A percentile compares a stretch with the other conserved stretches of the same genome.
These are phyloP conservation scores for Xerocomus potaroensis DNA, from an alignment of 768 basidiomycete species.

Conservation along the genomic window DNA sequence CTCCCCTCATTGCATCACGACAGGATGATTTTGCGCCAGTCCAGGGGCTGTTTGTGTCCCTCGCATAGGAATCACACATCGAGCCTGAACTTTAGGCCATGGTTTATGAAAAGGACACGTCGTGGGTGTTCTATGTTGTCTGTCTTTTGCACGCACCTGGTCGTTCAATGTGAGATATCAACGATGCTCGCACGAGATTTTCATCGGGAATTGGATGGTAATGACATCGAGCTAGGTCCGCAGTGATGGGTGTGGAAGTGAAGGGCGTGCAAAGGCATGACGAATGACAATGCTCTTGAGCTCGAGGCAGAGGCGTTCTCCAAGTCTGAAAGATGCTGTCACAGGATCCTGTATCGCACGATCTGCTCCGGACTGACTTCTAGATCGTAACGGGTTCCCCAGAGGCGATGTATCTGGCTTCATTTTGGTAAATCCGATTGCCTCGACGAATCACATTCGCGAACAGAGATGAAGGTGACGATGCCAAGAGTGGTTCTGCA, in stretches of 20 bases:
- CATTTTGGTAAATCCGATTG: conserved; percentile 4
- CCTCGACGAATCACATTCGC: not conserved
- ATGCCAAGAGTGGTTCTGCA: not conserved
- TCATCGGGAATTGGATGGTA: conserved; percentile 25
- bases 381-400: conserved; percentile 1
- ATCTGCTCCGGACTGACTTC: not conserved
- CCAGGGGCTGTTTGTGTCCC: conserved; percentile 7
- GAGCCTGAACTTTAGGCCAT: not conserved
- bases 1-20: conserved; percentile 22
- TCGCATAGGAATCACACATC: conserved; percentile 9
- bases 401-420: not conserved
- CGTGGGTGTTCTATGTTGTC: conserved; percentile 7
- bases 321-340: conserved; percentile 21
- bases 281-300: conserved; percentile 8
- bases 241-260: conserved; percentile 23
- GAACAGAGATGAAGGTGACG: not conserved
- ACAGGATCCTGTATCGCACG: conserved; percentile 8
- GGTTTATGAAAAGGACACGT: conserved; percentile 24
- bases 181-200: conserved; percentile 17
- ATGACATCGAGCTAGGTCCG: conserved; percentile 10
- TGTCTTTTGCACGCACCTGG: conserved; percentile 7
- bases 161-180: conserved; percentile 5
- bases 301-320: conserved; percentile 27
- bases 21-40: conserved; percentile 6
- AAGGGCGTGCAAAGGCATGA: conserved; percentile 11